A percentile compares a stretch with the other conserved stretches of the same genome.
Evolutionary conservation across 129 eudicot genomes (phyloP).

Genomic region (Artemisia tridentata): DNA sequence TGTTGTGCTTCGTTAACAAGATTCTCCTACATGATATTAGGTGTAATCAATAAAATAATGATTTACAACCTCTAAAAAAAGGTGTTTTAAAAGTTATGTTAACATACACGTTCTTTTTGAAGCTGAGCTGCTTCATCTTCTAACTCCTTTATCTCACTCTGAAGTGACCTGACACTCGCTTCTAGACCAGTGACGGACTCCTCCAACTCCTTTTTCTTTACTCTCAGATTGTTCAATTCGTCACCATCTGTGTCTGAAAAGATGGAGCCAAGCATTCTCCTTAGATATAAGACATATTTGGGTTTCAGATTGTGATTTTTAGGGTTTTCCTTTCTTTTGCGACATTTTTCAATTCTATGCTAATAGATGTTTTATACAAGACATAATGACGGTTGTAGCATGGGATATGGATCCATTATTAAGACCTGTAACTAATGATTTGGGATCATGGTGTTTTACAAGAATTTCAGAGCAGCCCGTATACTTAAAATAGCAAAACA

Average conservation of each 20-base stretch:
- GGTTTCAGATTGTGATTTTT: neutral
- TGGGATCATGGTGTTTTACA: no score
- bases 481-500: neutral
- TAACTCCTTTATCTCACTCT: slow-evolving; percentile 44
- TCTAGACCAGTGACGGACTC: slow-evolving; percentile 43
- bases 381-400: neutral
- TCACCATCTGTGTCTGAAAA: slow-evolving; percentile 62
- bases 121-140: slow-evolving; percentile 76
- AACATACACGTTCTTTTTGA: slow-evolving; percentile 69
- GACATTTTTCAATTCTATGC: no score
- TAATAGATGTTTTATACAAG: no score
- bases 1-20: slow-evolving; percentile 42
- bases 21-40: slow-evolving; percentile 54
- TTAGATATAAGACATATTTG: neutral
- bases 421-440: neutral
- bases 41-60: neutral
- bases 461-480: no score
- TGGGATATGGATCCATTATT: neutral
- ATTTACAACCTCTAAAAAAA: neutral
- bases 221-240: slow-evolving; percentile 55
- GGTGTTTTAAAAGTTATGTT: neutral
- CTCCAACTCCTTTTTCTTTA: slow-evolving; percentile 51
- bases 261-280: slow-evolving; percentile 9
- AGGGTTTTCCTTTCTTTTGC: neutral
- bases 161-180: slow-evolving; percentile 45